Evolutionary conservation across 352 stramenopile genomes (phyloP).

Genomic region (Globisporangium spiculum): DNA sequence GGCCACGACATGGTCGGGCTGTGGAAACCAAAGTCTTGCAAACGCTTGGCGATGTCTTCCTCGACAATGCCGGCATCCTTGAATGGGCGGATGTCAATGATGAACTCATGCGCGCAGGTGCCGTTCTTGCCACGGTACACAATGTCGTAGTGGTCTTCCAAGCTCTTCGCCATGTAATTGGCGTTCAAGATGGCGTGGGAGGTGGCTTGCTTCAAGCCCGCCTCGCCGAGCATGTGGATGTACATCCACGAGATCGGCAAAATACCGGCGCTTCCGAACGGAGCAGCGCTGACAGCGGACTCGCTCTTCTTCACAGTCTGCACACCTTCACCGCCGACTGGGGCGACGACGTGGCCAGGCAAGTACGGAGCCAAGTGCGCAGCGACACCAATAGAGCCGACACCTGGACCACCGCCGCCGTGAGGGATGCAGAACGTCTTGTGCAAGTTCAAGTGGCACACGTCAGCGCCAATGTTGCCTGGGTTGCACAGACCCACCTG

Average conservation of each 20-base stretch:
- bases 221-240: slow-evolving; percentile 98
- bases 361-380: slow-evolving; percentile 95
- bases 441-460: slow-evolving; percentile 99
- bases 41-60: slow-evolving; percentile 97
- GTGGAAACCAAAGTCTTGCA: slow-evolving; percentile 99
- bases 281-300: slow-evolving; percentile 92
- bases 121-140: slow-evolving; percentile 96
- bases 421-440: slow-evolving; percentile 99
- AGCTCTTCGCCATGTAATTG: slow-evolving; percentile 98
- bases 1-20: slow-evolving; percentile 99
- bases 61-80: slow-evolving; percentile 96
- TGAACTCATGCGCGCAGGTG: slow-evolving; percentile 99
- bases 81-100: slow-evolving; percentile 97
- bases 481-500: slow-evolving; percentile 98
- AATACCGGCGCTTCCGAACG: slow-evolving; percentile 97
- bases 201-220: slow-evolving; percentile 93
- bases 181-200: slow-evolving; percentile 98
- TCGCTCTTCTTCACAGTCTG: slow-evolving; percentile 71
- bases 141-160: slow-evolving; percentile 95
- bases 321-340: slow-evolving; percentile 75
- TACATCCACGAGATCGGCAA: slow-evolving; percentile 99
- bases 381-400: slow-evolving; percentile 91
- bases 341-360: slow-evolving; percentile 91
- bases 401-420: slow-evolving; percentile 95
- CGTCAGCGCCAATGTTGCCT: slow-evolving; percentile 95